Evolutionary conservation across 495 filamentous ascomycete species (phyloP).

Genomic region (Penicillium paradoxum): DNA sequence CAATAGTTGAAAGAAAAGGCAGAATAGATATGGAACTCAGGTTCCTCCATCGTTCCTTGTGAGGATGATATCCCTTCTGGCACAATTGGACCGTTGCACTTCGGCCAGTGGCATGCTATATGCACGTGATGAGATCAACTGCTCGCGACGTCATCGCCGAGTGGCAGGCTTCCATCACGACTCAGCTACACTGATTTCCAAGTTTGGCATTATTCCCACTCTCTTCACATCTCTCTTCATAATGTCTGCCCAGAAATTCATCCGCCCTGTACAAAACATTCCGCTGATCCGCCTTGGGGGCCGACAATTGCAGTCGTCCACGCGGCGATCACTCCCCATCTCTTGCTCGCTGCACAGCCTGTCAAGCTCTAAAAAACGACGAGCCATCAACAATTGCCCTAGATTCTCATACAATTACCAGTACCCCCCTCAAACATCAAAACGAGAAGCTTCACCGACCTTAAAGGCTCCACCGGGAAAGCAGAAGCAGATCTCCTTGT

Average conservation of each 20-base stretch:
- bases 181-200: too few relatives aligned
- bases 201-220: not conserved
- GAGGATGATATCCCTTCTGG: too few relatives aligned
- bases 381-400: not conserved
- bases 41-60: too few relatives aligned
- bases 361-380: not conserved
- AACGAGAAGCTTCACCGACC: not conserved
- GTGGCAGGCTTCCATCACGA: not conserved
- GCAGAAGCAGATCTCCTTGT: constrained; percentile 33
- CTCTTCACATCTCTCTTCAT: not conserved
- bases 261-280: not conserved
- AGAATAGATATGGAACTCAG: not conserved
- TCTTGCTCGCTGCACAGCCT: not conserved
- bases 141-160: not conserved
- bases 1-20: not conserved
- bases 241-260: not conserved
- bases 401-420: not conserved
- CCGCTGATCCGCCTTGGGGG: not conserved
- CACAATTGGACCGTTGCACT: too few relatives aligned
- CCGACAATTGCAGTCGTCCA: not conserved
- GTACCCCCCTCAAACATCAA: not conserved
- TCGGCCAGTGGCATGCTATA: too few relatives aligned
- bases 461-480: constrained; percentile 3
- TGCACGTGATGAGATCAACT: too few relatives aligned
- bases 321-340: not conserved